Evolutionary conservation across 768 basidiomycete species (phyloP).

Genomic region (Podaxis sp.): DNA sequence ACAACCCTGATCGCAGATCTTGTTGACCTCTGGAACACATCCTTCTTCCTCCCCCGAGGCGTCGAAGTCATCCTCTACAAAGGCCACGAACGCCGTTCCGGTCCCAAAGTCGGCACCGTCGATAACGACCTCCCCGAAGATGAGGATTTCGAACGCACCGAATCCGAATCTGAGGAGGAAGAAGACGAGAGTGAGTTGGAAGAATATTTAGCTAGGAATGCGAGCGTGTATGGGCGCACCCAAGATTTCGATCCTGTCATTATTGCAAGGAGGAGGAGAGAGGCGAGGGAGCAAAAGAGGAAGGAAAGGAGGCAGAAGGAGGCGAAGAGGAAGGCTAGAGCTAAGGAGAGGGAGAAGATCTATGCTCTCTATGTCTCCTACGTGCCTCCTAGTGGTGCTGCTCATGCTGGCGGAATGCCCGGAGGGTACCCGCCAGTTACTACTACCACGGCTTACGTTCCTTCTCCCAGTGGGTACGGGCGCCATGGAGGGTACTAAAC

Average conservation of each 20-base stretch:
- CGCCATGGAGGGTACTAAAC: constrained; percentile 19
- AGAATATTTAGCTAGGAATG: constrained; percentile 10
- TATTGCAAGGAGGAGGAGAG: constrained; percentile 53
- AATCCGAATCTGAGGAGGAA: constrained; percentile 34
- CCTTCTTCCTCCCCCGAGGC: constrained; percentile 72
- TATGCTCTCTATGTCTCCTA: constrained; percentile 66
- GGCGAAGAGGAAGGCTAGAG: constrained; percentile 54
- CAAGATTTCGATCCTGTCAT: constrained; percentile 20
- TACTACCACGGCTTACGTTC: not conserved
- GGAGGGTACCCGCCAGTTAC: constrained; percentile 20
- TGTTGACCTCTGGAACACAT: constrained; percentile 76
- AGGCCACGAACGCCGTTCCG: constrained; percentile 77
- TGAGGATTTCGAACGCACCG: constrained; percentile 33
- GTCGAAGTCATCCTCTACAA: constrained; percentile 83
- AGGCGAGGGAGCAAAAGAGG: constrained; percentile 61
- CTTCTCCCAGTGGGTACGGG: constrained; percentile 13
- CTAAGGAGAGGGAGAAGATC: constrained; percentile 48
- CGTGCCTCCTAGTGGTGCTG: constrained; percentile 28
- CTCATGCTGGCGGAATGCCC: constrained; percentile 19
- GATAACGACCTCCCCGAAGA: constrained; percentile 55
- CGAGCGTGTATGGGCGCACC: not conserved
- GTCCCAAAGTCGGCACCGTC: constrained; percentile 49
- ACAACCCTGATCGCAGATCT: constrained; percentile 67
- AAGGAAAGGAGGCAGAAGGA: constrained; percentile 66
- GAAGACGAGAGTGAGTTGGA: constrained; percentile 37